Percentiles rank a stretch among this genome's conserved stretches.
Conservation (phyloP, 140 eudicot genomes). For the Erigeron philadelphicus region DNA sequence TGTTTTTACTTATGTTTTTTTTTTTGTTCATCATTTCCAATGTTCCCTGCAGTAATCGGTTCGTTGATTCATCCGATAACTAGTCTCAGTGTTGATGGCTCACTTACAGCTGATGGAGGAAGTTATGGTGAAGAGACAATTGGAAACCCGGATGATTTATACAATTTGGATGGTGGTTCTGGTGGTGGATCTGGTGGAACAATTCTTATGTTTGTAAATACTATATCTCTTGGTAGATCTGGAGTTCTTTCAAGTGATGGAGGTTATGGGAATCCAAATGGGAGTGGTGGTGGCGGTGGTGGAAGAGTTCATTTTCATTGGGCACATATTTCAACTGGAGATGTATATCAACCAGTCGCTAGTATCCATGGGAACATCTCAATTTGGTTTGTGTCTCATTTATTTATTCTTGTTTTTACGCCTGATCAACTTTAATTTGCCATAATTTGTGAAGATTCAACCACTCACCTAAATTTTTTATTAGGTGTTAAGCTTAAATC, state of each 20-base stretch:
- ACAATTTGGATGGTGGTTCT: constrained; percentile 27
- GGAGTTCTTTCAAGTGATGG: constrained; percentile 72
- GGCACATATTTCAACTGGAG: constrained; percentile 87
- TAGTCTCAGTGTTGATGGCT: constrained; percentile 62
- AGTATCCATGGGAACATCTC: constrained; percentile 63
- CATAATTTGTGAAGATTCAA: constrained; percentile 3
- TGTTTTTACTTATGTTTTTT: constrained; percentile 5
- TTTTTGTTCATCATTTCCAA: constrained; percentile 11
- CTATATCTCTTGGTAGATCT: constrained; percentile 44
- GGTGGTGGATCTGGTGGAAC: constrained; percentile 99
- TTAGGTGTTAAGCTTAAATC: background rate
- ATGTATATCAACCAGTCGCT: constrained; percentile 82
- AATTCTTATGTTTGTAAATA: constrained; percentile 58
- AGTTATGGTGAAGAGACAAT: constrained; percentile 32
- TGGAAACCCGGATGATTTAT: constrained; percentile 23
- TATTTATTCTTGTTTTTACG: constrained; percentile 11
- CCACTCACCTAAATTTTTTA: background rate
- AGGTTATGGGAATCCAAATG: constrained; percentile 61
- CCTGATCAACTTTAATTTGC: background rate
- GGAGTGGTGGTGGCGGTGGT: constrained; percentile 94
- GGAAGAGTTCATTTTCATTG: constrained; percentile 95
- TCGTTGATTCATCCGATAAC: constrained; percentile 72
- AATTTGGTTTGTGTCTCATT: constrained; percentile 51
- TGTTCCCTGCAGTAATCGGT: constrained; percentile 64
- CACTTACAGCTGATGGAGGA: constrained; percentile 69